Base-by-base conservation (phyloP, 768 basidiomycete genomes). In the Chalciporus chontae region DNA sequence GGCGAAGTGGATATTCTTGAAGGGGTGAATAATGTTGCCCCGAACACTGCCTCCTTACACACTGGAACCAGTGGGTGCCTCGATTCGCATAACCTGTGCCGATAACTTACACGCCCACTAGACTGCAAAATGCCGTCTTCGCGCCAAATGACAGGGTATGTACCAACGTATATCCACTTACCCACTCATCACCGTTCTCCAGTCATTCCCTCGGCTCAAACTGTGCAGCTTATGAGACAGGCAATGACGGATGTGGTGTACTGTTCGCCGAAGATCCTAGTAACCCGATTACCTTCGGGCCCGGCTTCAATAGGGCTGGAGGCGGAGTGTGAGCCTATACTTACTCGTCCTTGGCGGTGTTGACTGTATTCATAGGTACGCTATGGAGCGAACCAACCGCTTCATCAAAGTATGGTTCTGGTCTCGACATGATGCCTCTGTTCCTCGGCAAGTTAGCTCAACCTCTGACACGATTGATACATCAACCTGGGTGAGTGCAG, bases 1-100 rank as follows among this genome's bases (percentile, higher is more conserved):
- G 65, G 63, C 36, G 77, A 80, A 56, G 69, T 78, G 42, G 78
- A 80, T 58, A 73, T 78, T 42, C 60, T 78, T 37, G 78, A 80
- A 54, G 72, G 74, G 5, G 74, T 78, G 43, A 78, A 79, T 53
- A 48, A 62, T 15, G 55, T 69, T 43, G 45, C 53, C 4, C 60
- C 61, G 19, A 79, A 78, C 51, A 54, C 27, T 5, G 63, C 64
- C 7, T 50, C 68, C 8, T 50, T 69, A 26, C 68, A 69, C 29
- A 69, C 68, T 3, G 48, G 54, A 18, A 38, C 62, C 21, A 56
- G 66, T 68, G 14, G 8, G 61, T 41, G n/a, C 43, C 26, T 34
- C 23, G 5, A 2, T 17, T 31, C 36, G 0, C 37, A 7, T 19
- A 38, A 41, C 4, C 32, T 19, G 5, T 21, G 34, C 29, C 40